These are phyloP conservation scores for Trichoderma sp. DNA, from an alignment of 2,329 filamentous ascomycete species.

Conservation along the genomic window DNA sequence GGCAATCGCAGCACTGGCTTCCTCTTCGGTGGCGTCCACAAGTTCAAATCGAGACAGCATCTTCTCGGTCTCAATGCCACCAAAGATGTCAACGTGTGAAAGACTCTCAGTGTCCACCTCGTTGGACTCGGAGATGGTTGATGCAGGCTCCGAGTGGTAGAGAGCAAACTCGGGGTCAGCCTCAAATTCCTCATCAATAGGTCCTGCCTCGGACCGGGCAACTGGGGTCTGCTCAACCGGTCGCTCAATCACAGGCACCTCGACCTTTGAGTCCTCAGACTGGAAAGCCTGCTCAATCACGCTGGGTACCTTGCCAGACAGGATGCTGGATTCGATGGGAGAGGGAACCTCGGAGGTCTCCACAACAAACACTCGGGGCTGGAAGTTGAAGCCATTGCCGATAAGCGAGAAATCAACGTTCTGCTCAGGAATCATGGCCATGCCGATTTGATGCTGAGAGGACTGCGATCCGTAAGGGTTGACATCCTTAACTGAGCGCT, in stretches of 20 bases:
- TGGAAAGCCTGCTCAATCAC: conserved; percentile 49
- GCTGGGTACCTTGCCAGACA: conserved; percentile 72
- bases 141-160: conserved; percentile 50
- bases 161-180: conserved; percentile 63
- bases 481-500: conserved; percentile 63
- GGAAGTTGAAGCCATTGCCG: conserved; percentile 60
- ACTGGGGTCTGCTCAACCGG: conserved; percentile 42
- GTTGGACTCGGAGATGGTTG: conserved; percentile 32
- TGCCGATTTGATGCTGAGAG: conserved; percentile 69
- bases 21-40: conserved; percentile 58
- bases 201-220: conserved; percentile 32
- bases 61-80: conserved; percentile 65
- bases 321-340: conserved; percentile 58
- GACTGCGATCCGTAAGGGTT: conserved; percentile 61
- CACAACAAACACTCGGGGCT: conserved; percentile 75
- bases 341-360: conserved; percentile 67
- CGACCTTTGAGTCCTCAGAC: conserved; percentile 57
- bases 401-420: conserved; percentile 75
- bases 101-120: conserved; percentile 47
- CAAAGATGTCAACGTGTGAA: conserved; percentile 48
- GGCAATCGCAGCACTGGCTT: conserved; percentile 46
- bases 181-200: conserved; percentile 60
- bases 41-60: conserved; percentile 63
- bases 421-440: conserved; percentile 83
- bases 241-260: conserved; percentile 55